Conservation (phyloP, 139 green algal species). For the Tetradesmus lagerheimii region DNA sequence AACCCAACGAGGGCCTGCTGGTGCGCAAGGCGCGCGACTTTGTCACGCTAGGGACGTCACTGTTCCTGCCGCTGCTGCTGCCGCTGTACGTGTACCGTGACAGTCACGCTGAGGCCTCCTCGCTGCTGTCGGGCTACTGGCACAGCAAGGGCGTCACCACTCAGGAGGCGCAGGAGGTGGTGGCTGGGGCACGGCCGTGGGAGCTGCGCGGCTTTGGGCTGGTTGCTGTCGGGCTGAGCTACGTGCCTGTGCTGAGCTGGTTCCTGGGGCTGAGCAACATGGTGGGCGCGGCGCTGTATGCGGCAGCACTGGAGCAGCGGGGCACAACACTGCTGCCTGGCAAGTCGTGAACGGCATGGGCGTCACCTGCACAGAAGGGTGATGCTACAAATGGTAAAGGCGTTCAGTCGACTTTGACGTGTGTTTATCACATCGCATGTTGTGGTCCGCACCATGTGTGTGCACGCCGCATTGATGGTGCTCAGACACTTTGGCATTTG, state of each 20-base stretch:
- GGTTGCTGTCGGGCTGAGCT: background rate
- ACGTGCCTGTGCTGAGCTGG: conserved; percentile 41
- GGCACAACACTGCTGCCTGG: background rate
- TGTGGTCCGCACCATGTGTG: too few relatives aligned
- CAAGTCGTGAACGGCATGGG: too few relatives aligned
- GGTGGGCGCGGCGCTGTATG: conserved; percentile 32
- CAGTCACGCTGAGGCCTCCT: background rate
- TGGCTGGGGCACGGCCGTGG: background rate
- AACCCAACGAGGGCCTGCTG: conserved; percentile 1
- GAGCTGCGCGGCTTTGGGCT: conserved; percentile 33
- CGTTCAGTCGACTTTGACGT: too few relatives aligned
- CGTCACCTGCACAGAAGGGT: too few relatives aligned
- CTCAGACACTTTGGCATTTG: too few relatives aligned
- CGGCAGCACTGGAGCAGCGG: conserved; percentile 9
- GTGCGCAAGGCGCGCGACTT: background rate
- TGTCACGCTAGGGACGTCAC: background rate
- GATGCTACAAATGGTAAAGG: too few relatives aligned
- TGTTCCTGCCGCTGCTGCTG: conserved; percentile 28
- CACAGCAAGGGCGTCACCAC: background rate
- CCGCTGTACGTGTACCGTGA: conserved; percentile 18
- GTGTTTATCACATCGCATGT: too few relatives aligned
- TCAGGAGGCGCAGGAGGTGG: background rate
- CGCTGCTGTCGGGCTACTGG: conserved; percentile 24
- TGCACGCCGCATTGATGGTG: too few relatives aligned
- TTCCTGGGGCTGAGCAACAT: conserved; percentile 34